Evolutionary conservation across 2,329 filamentous ascomycete genomes (phyloP).

Genomic region (Ustilaginoidea virens): DNA sequence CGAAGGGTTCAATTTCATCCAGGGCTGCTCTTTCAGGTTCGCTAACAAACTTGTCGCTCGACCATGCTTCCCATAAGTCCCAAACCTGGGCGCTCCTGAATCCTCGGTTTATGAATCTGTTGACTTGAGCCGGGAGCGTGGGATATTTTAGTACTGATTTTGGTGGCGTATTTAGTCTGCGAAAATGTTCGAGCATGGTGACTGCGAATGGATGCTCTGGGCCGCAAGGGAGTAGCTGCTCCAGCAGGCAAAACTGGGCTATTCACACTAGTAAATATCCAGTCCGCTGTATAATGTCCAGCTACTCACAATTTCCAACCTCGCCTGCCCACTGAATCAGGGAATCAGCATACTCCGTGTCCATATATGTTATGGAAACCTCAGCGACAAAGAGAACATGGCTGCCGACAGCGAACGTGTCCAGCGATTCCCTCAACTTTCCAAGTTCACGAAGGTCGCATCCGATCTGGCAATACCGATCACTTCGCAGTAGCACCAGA

Average conservation of each 20-base stretch:
- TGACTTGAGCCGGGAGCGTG: slow-evolving; percentile 45
- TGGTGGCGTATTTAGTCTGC: slow-evolving; percentile 66
- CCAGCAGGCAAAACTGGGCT: slow-evolving; percentile 74
- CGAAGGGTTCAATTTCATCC: slow-evolving; percentile 67
- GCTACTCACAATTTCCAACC: slow-evolving; percentile 45
- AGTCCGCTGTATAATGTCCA: background rate
- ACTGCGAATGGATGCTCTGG: slow-evolving; percentile 66
- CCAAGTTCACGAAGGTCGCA: slow-evolving; percentile 62
- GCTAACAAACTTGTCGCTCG: slow-evolving; percentile 48
- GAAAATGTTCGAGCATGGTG: slow-evolving; percentile 74
- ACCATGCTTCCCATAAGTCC: slow-evolving; percentile 77
- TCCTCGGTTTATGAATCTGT: slow-evolving; percentile 52
- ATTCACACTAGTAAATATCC: slow-evolving; percentile 5
- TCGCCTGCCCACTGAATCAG: slow-evolving; percentile 66
- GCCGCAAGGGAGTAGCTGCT: slow-evolving; percentile 73
- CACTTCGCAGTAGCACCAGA: slow-evolving; percentile 44
- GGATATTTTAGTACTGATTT: slow-evolving; percentile 59
- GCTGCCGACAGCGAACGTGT: slow-evolving; percentile 38
- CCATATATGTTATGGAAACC: slow-evolving; percentile 86
- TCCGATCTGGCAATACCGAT: slow-evolving; percentile 62
- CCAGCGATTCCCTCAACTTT: slow-evolving; percentile 43
- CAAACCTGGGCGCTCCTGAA: slow-evolving; percentile 49
- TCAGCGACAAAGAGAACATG: slow-evolving; percentile 72
- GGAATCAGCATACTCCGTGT: slow-evolving; percentile 52
- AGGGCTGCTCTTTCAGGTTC: slow-evolving; percentile 42